Evolutionary conservation across 2,329 filamentous ascomycete genomes (phyloP).

Genomic region (Hypoxylon sp.): DNA sequence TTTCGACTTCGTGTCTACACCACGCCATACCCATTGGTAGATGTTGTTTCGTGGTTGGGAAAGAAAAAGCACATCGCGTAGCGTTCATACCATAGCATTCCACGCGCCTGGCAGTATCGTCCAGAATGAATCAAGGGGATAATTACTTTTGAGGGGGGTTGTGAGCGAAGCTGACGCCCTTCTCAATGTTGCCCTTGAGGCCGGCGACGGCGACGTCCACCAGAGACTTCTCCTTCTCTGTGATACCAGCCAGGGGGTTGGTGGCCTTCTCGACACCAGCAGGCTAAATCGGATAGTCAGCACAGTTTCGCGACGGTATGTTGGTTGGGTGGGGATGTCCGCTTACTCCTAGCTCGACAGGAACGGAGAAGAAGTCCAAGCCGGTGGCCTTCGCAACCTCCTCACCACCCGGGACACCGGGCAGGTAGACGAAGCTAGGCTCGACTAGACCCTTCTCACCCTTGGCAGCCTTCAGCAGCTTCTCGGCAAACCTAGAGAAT

Average conservation of each 20-base stretch:
- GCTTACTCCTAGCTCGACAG: slow-evolving; percentile 93
- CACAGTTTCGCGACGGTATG: slow-evolving; percentile 6
- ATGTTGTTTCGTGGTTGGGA: slow-evolving; percentile 25
- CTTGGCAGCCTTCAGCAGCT: slow-evolving; percentile 85
- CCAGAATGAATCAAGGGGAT: slow-evolving; percentile 42
- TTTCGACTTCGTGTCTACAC: slow-evolving; percentile 40
- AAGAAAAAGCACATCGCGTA: slow-evolving; percentile 32
- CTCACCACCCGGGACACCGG: slow-evolving; percentile 86
- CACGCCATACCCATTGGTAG: slow-evolving; percentile 30
- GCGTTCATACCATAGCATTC: slow-evolving; percentile 16
- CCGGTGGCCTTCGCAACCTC: slow-evolving; percentile 85
- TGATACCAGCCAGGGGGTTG: slow-evolving; percentile 79
- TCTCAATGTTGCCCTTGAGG: slow-evolving; percentile 90
- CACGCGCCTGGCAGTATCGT: slow-evolving; percentile 31
- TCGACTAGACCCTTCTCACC: slow-evolving; percentile 94
- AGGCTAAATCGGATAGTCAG: slow-evolving; percentile 64
- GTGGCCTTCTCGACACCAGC: slow-evolving; percentile 85
- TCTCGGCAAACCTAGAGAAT: slow-evolving; percentile 81
- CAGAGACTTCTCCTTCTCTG: slow-evolving; percentile 88
- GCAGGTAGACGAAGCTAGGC: slow-evolving; percentile 95
- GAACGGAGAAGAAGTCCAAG: slow-evolving; percentile 93
- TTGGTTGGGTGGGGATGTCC: slow-evolving; percentile 6
- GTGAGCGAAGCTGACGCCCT: slow-evolving; percentile 89
- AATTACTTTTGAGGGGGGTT: slow-evolving; percentile 89
- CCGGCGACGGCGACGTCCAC: slow-evolving; percentile 78